Evolutionary conservation across 306 rosid genomes (phyloP).

Genomic region (Pterocarpus macrocarpus): DNA sequence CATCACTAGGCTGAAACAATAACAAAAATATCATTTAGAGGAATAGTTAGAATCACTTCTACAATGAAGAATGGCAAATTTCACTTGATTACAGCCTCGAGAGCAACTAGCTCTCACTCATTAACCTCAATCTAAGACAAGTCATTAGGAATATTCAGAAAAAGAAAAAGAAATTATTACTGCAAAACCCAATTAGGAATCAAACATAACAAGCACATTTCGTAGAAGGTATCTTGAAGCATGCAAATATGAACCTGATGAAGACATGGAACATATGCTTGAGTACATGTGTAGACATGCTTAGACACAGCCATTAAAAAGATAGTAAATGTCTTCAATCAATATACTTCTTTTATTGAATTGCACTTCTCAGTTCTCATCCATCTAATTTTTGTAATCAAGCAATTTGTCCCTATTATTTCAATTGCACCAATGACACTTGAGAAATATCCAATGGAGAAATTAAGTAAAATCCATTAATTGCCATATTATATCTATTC

Average conservation of each 20-base stretch:
- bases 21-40: too few species aligned
- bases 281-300: neutral
- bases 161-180: neutral
- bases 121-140: conserved; percentile 84
- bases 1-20: too few species aligned
- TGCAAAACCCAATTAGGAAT: neutral
- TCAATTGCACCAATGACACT: neutral
- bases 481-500: neutral
- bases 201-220: neutral
- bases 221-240: neutral
- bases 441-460: conserved; percentile 22
- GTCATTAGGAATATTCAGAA: conserved; percentile 32
- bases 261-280: neutral
- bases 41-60: conserved; percentile 40
- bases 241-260: neutral
- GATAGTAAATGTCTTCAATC: neutral
- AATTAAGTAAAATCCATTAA: neutral
- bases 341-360: neutral
- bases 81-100: conserved; percentile 81
- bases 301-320: neutral
- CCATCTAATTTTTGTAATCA: neutral
- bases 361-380: neutral
- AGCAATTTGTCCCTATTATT: conserved; percentile 15
- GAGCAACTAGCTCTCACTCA: conserved; percentile 92
- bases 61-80: conserved; percentile 50